phyloP scores from a whole-genome alignment of 2,329 filamentous ascomycete genomes.

The Paecilomyces sp. region DNA sequence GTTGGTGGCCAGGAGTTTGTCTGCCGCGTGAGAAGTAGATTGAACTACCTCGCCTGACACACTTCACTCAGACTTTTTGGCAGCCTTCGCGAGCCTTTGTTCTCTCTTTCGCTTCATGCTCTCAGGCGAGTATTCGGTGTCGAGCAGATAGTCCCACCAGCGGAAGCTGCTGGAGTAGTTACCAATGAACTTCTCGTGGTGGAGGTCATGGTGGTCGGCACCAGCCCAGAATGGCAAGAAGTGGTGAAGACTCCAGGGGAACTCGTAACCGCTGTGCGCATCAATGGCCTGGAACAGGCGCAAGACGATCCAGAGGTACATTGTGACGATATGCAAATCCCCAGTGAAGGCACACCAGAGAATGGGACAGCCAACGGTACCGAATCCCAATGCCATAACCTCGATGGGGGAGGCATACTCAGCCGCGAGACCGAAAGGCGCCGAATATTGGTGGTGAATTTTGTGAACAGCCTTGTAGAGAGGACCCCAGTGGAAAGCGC shows the following conservation, averaged over 20 bases:
- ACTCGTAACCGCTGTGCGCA: slow-evolving; percentile 95
- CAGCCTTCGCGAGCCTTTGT: slow-evolving; percentile 21
- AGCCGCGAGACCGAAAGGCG: slow-evolving; percentile 89
- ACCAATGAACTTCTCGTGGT: slow-evolving; percentile 97
- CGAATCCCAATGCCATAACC: slow-evolving; percentile 87
- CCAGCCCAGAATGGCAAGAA: slow-evolving; percentile 98
- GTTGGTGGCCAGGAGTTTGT: neutral
- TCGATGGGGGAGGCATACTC: slow-evolving; percentile 98
- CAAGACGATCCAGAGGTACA: slow-evolving; percentile 93
- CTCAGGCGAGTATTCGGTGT: slow-evolving; percentile 88
- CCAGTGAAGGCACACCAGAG: slow-evolving; percentile 75
- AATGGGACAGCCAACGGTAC: slow-evolving; percentile 75
- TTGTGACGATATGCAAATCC: slow-evolving; percentile 89
- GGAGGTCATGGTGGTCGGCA: slow-evolving; percentile 90
- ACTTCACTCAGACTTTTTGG: slow-evolving; percentile 13
- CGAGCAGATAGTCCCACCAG: slow-evolving; percentile 95
- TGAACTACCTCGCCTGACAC: neutral
- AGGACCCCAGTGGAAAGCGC: slow-evolving; percentile 84
- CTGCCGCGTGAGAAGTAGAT: neutral
- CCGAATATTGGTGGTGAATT: slow-evolving; percentile 98
- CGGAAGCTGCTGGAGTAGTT: slow-evolving; percentile 98
- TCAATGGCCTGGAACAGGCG: slow-evolving; percentile 97
- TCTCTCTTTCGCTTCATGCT: slow-evolving; percentile 78
- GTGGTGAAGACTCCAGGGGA: slow-evolving; percentile 93
- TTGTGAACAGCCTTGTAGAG: slow-evolving; percentile 98